Evolutionary conservation across 352 stramenopile species (phyloP).

Genomic region (Globisporangium paddicum): DNA sequence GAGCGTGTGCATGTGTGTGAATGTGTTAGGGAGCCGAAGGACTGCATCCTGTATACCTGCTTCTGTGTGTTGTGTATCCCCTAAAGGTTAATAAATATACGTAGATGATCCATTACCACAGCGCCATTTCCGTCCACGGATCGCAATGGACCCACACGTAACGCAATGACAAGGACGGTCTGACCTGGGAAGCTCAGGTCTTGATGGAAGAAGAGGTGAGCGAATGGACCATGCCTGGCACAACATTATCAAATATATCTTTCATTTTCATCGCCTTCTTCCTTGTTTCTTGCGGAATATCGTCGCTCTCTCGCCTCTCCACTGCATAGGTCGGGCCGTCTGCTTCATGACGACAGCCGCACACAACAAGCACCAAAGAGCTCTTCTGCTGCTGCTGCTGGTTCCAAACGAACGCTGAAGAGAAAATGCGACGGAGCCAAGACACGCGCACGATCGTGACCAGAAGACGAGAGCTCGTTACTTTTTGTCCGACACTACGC

Average conservation of each 20-base stretch:
- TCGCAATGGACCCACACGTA: too few relatives aligned
- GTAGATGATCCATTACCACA: not conserved
- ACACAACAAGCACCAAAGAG: not conserved
- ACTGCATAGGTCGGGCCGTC: not conserved
- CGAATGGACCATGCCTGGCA: not conserved
- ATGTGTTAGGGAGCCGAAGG: not conserved
- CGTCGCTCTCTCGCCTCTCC: not conserved
- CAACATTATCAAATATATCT: slow-evolving; percentile 8
- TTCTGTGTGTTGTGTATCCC: not conserved
- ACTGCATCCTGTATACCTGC: not conserved
- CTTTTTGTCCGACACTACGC: slow-evolving; percentile 1
- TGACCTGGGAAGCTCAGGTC: not conserved
- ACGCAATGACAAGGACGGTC: too few relatives aligned
- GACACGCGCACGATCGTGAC: not conserved
- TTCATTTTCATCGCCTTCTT: slow-evolving; percentile 5
- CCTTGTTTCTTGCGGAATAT: not conserved
- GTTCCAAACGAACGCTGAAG: not conserved
- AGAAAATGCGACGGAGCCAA: not conserved
- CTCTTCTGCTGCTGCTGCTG: not conserved
- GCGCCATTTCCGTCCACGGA: not conserved
- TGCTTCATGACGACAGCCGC: not conserved
- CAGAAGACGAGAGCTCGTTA: slow-evolving; percentile 1
- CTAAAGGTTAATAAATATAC: slow-evolving; percentile 6
- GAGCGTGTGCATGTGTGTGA: not conserved
- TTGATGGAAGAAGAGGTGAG: not conserved